Conservation (phyloP, 257 asterid species). For the Mitragyna speciosa region DNA sequence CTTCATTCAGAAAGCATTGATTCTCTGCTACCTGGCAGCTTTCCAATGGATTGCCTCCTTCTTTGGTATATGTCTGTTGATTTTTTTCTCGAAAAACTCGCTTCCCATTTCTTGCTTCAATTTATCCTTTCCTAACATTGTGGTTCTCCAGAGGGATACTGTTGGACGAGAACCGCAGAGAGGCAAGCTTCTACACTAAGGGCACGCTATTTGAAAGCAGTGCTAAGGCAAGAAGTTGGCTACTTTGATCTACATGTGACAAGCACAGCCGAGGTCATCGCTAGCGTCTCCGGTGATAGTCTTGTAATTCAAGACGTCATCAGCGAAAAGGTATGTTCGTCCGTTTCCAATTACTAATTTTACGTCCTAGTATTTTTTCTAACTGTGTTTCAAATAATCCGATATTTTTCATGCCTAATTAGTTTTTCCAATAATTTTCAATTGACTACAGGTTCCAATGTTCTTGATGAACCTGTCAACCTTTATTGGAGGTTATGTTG, state of each 20-base stretch:
- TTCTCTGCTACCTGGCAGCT: conserved; percentile 72
- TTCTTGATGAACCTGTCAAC: conserved; percentile 71
- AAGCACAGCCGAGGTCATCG: conserved; percentile 81
- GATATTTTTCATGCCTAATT: neutral
- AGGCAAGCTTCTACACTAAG: conserved; percentile 82
- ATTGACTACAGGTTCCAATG: conserved; percentile 55
- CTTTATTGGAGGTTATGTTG: conserved; percentile 60
- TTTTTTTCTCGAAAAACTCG: neutral
- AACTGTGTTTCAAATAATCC: neutral
- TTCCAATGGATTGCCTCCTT: conserved; percentile 77
- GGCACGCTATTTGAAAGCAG: conserved; percentile 71
- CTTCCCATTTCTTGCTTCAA: neutral
- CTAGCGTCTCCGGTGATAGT: conserved; percentile 78
- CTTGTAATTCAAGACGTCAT: conserved; percentile 78
- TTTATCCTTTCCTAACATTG: neutral
- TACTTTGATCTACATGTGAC: conserved; percentile 83
- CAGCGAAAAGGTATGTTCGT: conserved; percentile 70
- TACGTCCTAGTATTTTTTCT: neutral
- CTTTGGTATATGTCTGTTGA: conserved; percentile 47
- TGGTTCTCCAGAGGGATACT: conserved; percentile 66
- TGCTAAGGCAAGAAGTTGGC: conserved; percentile 90
- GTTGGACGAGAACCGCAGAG: conserved; percentile 97
- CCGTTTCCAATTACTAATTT: neutral
- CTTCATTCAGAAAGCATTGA: conserved; percentile 62
- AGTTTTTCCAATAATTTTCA: neutral